Evolutionary conservation across 2,329 filamentous ascomycete genomes (phyloP).

Genomic region (Stachybotrys chlorohalonatus): DNA sequence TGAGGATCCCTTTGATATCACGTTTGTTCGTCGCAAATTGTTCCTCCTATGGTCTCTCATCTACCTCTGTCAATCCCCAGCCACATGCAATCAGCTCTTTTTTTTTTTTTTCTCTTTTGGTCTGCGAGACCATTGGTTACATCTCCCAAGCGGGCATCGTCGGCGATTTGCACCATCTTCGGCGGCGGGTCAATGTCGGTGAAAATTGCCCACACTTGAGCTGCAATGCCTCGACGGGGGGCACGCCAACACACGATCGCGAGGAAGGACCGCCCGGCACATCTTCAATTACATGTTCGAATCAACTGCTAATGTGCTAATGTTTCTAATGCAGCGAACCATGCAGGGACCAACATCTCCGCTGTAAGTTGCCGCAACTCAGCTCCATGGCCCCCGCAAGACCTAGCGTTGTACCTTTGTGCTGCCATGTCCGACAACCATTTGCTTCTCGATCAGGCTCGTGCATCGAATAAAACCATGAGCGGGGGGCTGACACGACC

Average conservation of each 20-base stretch:
- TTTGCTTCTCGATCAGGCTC: background rate
- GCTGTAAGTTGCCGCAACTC: background rate
- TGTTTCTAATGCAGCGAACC: background rate
- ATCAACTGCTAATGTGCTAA: background rate
- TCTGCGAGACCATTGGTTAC: background rate
- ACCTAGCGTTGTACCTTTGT: no score
- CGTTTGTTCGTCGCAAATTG: no score
- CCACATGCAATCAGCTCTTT: background rate
- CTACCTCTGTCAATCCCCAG: background rate
- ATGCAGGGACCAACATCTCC: background rate
- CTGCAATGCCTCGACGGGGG: background rate
- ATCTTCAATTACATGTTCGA: background rate
- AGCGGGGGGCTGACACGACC: background rate
- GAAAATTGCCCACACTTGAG: background rate
- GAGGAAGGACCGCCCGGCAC: background rate
- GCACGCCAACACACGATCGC: background rate
- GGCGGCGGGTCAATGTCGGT: background rate
- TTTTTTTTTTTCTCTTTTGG: background rate
- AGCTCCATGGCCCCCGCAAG: no score
- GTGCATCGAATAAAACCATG: background rate
- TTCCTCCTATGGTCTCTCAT: background rate
- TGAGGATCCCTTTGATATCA: background rate
- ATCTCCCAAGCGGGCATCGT: background rate
- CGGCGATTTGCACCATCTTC: background rate
- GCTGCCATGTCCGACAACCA: no score